Base-by-base conservation (phyloP, 1,284 basidiomycete genomes). In the Pseudozyma hubeiensis region DNA sequence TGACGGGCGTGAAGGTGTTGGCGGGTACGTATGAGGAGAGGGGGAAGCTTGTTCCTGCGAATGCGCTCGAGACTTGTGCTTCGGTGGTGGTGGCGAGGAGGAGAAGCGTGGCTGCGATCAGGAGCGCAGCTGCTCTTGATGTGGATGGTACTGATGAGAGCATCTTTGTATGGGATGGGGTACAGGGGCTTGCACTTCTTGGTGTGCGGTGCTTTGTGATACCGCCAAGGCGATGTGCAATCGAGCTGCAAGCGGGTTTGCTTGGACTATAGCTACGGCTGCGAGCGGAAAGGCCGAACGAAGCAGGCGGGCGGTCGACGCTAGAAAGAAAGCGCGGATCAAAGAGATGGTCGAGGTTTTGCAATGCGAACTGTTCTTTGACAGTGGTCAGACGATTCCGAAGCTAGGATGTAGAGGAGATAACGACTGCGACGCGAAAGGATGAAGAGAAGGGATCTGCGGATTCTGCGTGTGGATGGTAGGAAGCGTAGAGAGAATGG, bases 1-100 rank as follows among this genome's bases (percentile, higher is more conserved):
- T 76, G 24, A 66, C 50, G 34, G 74, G 69, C 2, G 78, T 80
- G 37, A 66, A 80, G 30, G 78, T 78, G 14, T 54, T 35, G 14
- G 34, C 35, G 30, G 67, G 66, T 7, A 24, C 52, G 46, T 56
- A 78, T 33, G 61, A 44, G 9, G 68, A 58, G 37, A 78, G 64
- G 3, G 65, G 56, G 66, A 80, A 78, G 17, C 60, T 44, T 24
- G 68, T 65, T 7, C 78, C 78, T 31, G 43, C 52, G 30, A 69
- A 69, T 1, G 66, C 66, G 34, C 44, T 48, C 8, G 66, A 29
- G 5, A 69, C 66, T 49, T 69, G 66, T 6, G 66, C 66, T 8
- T 29, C 10, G 17, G 61, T 45, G 13, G 49, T 10, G 1, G 55
- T 13, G 3, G 66, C 56, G 19, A 69, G 60, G 40, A 56, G 7